These are phyloP conservation scores for Abrus pulchellus DNA, from an alignment of 306 rosid genomes.

Conservation along the genomic window DNA sequence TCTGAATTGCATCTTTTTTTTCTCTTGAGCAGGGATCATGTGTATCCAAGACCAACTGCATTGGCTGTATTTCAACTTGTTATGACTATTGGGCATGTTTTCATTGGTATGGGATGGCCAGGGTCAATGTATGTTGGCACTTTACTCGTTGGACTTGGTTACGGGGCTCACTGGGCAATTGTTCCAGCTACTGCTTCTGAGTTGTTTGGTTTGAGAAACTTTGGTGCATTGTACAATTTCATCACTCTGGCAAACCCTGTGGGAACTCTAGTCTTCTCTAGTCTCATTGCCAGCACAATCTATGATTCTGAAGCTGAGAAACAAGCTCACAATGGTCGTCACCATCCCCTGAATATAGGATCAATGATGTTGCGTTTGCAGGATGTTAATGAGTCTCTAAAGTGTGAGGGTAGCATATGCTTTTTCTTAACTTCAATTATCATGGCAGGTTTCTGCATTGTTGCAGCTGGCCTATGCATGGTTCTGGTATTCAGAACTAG, in stretches of 20 bases:
- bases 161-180: constrained; percentile 96
- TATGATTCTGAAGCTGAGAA: constrained; percentile 88
- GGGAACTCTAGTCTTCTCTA: constrained; percentile 81
- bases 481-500: constrained; percentile 79
- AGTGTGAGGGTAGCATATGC: constrained; percentile 79
- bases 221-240: constrained; percentile 93
- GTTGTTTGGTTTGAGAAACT: constrained; percentile 87
- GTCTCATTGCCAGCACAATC: constrained; percentile 82
- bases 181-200: constrained; percentile 98
- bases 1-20: constrained; percentile 41
- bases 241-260: constrained; percentile 84
- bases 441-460: constrained; percentile 76
- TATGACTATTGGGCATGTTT: constrained; percentile 82
- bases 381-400: constrained; percentile 51
- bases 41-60: constrained; percentile 81
- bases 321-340: constrained; percentile 65
- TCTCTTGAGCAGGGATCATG: constrained; percentile 70
- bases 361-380: constrained; percentile 52
- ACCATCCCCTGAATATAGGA: constrained; percentile 48
- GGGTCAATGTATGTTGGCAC: constrained; percentile 88
- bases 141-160: constrained; percentile 82
- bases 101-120: constrained; percentile 86
- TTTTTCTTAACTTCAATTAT: constrained; percentile 77
- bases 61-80: constrained; percentile 82
- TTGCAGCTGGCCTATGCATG: constrained; percentile 73